These are phyloP conservation scores for Elongisporangium senticosum DNA, from an alignment of 352 stramenopile species.

Conservation along the genomic window DNA sequence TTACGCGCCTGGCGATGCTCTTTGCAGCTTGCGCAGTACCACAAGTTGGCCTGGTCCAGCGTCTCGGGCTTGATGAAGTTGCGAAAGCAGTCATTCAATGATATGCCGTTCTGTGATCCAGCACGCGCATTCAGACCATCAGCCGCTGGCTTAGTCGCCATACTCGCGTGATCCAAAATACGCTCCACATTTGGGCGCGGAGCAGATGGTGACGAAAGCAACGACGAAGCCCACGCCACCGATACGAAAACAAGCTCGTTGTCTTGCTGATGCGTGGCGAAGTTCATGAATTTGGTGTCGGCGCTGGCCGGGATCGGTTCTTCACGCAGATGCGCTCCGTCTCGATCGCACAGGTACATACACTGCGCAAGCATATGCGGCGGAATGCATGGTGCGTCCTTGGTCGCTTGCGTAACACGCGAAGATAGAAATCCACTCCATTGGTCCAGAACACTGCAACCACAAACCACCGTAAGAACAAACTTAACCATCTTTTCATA, in stretches of 20 bases:
- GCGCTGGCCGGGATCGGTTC: conserved; percentile 38
- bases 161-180: conserved; percentile 49
- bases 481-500: not conserved
- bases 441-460: conserved; percentile 38
- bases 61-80: conserved; percentile 82
- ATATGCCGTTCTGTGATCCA: conserved; percentile 27
- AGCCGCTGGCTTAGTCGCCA: conserved; percentile 17
- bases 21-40: conserved; percentile 80
- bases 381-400: conserved; percentile 15
- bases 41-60: conserved; percentile 79
- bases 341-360: conserved; percentile 50
- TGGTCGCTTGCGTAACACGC: conserved; percentile 32
- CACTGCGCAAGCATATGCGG: conserved; percentile 37
- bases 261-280: conserved; percentile 31
- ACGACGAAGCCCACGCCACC: conserved; percentile 42
- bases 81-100: conserved; percentile 76
- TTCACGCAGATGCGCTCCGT: conserved; percentile 42
- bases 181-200: conserved; percentile 45
- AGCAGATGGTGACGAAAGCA: conserved; percentile 30
- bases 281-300: conserved; percentile 45
- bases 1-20: conserved; percentile 73
- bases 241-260: conserved; percentile 45
- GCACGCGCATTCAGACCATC: conserved; percentile 2
- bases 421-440: conserved; percentile 44
- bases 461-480: not conserved